phyloP scores from a whole-genome alignment of 768 basidiomycete species.

The Termitomyces sp. region DNA sequence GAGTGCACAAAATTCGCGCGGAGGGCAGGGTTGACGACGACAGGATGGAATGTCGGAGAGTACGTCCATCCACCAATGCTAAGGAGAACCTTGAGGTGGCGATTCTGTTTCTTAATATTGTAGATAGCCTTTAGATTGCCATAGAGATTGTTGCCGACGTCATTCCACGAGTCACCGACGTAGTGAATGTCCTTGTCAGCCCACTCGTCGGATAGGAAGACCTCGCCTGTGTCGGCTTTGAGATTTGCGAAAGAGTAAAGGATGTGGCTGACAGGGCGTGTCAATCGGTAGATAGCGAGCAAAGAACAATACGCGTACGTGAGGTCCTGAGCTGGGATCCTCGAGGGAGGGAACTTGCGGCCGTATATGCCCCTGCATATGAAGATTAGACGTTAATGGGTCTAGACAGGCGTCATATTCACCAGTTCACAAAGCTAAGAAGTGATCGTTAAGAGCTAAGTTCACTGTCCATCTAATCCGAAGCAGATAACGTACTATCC shows the following conservation, averaged over 20 bases:
- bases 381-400: background rate
- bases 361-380: slow-evolving; percentile 86
- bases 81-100: slow-evolving; percentile 76
- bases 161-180: slow-evolving; percentile 93
- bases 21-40: slow-evolving; percentile 60
- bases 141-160: slow-evolving; percentile 85
- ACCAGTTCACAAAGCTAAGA: slow-evolving; percentile 77
- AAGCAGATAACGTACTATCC: slow-evolving; percentile 60
- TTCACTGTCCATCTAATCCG: slow-evolving; percentile 4
- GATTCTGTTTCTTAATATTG: slow-evolving; percentile 80
- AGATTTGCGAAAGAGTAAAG: slow-evolving; percentile 94
- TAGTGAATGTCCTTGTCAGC: slow-evolving; percentile 98
- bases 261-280: slow-evolving; percentile 55
- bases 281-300: slow-evolving; percentile 6
- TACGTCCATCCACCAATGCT: slow-evolving; percentile 98
- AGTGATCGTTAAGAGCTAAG: background rate
- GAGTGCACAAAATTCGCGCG: slow-evolving; percentile 79
- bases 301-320: slow-evolving; percentile 51
- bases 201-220: slow-evolving; percentile 87
- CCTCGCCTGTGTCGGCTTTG: slow-evolving; percentile 79
- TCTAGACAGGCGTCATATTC: slow-evolving; percentile 2
- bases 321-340: slow-evolving; percentile 79
- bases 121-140: slow-evolving; percentile 95
- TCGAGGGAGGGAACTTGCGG: slow-evolving; percentile 83
- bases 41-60: slow-evolving; percentile 80